Conservation (phyloP, 495 filamentous ascomycete genomes). For the Elaphomyces granulatus region DNA sequence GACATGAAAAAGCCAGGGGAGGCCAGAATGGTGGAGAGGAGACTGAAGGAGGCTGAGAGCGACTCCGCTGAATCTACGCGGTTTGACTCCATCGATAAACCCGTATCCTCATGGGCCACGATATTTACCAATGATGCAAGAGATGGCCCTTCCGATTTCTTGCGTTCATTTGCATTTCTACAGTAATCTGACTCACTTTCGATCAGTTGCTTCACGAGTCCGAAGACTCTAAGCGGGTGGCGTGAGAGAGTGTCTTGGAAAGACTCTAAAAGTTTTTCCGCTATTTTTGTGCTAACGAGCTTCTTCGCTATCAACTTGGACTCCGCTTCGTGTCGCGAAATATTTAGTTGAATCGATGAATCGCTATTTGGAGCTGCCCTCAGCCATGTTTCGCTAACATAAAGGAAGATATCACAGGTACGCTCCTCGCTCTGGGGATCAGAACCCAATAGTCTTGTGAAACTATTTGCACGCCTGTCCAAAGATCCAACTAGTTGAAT, state of each 20-base stretch:
- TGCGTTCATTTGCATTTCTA: conserved; percentile 7
- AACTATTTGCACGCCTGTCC: conserved; percentile 30
- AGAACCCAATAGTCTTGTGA: conserved; percentile 39
- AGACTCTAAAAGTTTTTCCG: conserved; percentile 51
- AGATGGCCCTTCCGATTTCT: conserved; percentile 11
- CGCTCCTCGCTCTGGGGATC: conserved; percentile 39
- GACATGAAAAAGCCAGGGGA: conserved; percentile 44
- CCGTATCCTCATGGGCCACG: conserved; percentile 9
- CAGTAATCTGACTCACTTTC: conserved; percentile 22
- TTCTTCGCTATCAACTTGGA: conserved; percentile 27
- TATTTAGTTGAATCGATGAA: conserved; percentile 13
- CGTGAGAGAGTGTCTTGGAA: conserved; percentile 54
- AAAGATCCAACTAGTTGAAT: conserved; percentile 27
- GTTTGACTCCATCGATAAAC: conserved; percentile 6
- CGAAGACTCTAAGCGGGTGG: conserved; percentile 45
- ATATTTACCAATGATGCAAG: conserved; percentile 27
- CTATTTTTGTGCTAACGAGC: conserved; percentile 46
- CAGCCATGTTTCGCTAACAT: conserved; percentile 50
- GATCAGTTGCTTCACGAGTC: conserved; percentile 46
- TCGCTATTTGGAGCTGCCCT: conserved; percentile 13
- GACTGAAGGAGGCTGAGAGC: conserved; percentile 44
- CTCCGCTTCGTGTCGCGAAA: conserved; percentile 14
- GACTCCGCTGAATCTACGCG: conserved; percentile 38
- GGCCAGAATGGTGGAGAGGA: conserved; percentile 52
- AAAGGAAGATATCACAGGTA: conserved; percentile 47